phyloP scores from a whole-genome alignment of 352 stramenopile genomes.

The Pythium monospermum region DNA sequence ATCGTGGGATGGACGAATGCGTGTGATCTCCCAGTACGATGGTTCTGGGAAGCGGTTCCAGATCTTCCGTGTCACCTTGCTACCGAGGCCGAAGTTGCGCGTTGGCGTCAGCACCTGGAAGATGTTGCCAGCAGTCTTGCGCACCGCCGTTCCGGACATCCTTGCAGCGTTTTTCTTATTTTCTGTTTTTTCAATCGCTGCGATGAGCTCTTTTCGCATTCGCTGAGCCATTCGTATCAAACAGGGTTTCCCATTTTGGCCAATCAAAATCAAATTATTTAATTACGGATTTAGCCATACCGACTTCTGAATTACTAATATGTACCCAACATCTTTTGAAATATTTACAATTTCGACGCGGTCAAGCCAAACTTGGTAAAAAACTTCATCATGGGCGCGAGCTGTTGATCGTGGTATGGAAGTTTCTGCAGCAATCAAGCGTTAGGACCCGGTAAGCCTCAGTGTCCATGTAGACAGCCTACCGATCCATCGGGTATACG shows the following conservation, averaged over 20 bases:
- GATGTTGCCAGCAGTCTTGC: constrained; percentile 40
- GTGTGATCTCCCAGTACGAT: constrained; percentile 80
- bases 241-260: too few species aligned
- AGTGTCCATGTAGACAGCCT: neutral
- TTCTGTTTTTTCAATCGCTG: too few species aligned
- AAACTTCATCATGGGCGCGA: constrained; percentile 53
- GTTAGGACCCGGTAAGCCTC: neutral
- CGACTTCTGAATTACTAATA: too few species aligned
- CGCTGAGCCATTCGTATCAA: too few species aligned
- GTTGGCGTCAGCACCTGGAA: constrained; percentile 70
- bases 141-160: constrained; percentile 18
- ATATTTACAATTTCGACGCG: constrained; percentile 37
- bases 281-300: too few species aligned
- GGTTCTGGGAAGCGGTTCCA: constrained; percentile 71
- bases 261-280: too few species aligned
- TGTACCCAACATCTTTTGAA: too few species aligned
- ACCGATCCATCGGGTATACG: too few species aligned
- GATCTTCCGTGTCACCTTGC: constrained; percentile 66
- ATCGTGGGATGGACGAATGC: constrained; percentile 61
- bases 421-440: neutral
- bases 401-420: neutral
- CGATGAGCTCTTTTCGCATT: too few species aligned
- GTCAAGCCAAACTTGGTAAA: constrained; percentile 64
- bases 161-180: constrained; percentile 1
- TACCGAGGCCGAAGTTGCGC: constrained; percentile 65